phyloP scores from a whole-genome alignment of 192 early-diverging fungal species.

The Linnemannia schmuckeri region DNA sequence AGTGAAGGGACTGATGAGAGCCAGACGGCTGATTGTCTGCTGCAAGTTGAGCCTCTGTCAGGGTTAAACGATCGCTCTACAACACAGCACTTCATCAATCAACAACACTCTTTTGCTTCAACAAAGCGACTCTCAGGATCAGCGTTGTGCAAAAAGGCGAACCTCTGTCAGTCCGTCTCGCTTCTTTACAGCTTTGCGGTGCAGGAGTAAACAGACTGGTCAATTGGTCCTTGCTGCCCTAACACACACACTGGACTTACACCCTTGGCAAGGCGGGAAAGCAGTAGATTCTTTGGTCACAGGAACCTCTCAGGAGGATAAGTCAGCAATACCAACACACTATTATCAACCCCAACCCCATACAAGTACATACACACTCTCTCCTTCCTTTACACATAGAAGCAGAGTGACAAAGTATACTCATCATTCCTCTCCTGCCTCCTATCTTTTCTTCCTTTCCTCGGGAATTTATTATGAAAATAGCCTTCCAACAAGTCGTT shows the following conservation, averaged over 20 bases:
- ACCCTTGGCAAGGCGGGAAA: background rate
- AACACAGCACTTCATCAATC: background rate
- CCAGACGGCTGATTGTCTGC: background rate
- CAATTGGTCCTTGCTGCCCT: background rate
- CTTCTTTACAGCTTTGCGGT: background rate
- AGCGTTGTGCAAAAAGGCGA: background rate
- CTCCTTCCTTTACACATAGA: background rate
- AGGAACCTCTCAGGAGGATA: background rate
- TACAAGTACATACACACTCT: background rate
- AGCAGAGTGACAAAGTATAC: background rate
- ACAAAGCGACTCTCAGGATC: background rate
- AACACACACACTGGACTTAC: background rate
- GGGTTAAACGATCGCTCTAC: background rate
- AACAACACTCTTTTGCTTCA: background rate
- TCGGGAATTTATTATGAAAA: background rate
- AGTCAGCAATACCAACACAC: background rate
- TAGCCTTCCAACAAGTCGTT: conserved; percentile 99
- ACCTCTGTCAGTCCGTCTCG: background rate
- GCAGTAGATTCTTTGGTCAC: background rate
- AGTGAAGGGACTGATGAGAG: background rate
- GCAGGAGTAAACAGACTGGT: too few species aligned
- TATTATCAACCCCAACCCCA: background rate
- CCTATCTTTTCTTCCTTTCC: background rate
- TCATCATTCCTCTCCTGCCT: background rate
- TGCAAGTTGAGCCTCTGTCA: background rate